phyloP scores from a whole-genome alignment of 2,329 filamentous ascomycete species.

The Aspergillus pseudonomiae region DNA sequence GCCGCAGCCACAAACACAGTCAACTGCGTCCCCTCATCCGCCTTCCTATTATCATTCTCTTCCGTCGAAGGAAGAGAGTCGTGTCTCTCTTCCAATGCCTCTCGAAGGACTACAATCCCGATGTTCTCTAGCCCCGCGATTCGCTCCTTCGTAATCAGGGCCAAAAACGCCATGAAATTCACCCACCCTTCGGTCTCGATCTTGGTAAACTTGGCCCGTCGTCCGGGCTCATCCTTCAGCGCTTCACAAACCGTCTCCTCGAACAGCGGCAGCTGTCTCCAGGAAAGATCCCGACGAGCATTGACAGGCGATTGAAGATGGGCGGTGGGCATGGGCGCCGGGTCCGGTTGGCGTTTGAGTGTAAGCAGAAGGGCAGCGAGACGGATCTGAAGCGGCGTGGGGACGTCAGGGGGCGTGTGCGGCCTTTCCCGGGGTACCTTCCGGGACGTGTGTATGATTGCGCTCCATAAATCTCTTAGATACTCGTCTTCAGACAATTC shows the following conservation, averaged over 20 bases:
- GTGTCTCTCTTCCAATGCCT: constrained; percentile 17
- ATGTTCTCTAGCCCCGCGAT: constrained; percentile 11
- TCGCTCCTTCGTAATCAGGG: constrained; percentile 7
- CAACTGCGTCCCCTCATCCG: constrained; percentile 2
- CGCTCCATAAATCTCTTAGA: constrained; percentile 16
- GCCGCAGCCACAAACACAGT: constrained; percentile 16
- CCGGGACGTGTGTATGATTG: constrained; percentile 13
- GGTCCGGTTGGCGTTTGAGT: constrained; percentile 6
- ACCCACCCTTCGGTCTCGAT: constrained; percentile 11
- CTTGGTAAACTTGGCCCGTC: constrained; percentile 1
- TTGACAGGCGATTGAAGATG: neutral
- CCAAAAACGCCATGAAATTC: constrained; percentile 16
- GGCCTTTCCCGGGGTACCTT: constrained; percentile 6
- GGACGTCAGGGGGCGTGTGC: neutral
- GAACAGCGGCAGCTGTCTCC: constrained; percentile 8
- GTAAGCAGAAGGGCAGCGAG: constrained; percentile 12
- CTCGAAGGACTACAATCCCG: constrained; percentile 2
- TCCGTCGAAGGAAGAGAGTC: neutral
- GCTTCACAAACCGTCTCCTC: constrained; percentile 1
- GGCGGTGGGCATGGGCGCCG: neutral
- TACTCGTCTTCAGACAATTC: neutral
- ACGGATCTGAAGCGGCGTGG: constrained; percentile 2
- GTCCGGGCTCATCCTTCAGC: constrained; percentile 13
- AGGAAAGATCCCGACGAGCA: constrained; percentile 4
- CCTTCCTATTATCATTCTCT: neutral